A percentile compares a stretch with the other conserved stretches of the same genome.
phyloP scores from a whole-genome alignment of 1,284 basidiomycete species.

The Pseudozyma sp. region DNA sequence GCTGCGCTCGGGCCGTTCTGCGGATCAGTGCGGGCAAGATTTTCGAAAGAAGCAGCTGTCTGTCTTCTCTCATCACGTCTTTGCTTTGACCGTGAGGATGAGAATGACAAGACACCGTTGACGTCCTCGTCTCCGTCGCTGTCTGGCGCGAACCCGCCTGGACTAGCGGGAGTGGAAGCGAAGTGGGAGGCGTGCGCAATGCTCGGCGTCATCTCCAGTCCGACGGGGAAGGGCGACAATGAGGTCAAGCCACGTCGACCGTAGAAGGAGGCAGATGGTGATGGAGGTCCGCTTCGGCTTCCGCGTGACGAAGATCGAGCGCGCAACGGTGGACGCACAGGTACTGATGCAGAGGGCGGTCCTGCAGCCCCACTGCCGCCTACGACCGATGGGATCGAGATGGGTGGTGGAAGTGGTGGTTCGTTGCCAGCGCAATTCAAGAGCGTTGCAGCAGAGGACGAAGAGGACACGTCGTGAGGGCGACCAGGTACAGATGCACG shows the following conservation, averaged over 20 bases:
- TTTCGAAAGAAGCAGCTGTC: constrained; percentile 12
- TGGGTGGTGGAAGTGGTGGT: constrained; percentile 44
- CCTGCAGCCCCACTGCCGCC: constrained; percentile 4
- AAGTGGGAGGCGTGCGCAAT: constrained; percentile 21
- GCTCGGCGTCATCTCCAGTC: constrained; percentile 45
- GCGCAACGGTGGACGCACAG: background rate
- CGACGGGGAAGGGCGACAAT: constrained; percentile 39
- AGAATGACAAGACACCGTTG: constrained; percentile 34
- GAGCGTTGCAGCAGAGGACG: constrained; percentile 16
- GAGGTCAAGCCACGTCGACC: constrained; percentile 42
- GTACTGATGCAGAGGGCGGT: constrained; percentile 12
- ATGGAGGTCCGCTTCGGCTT: constrained; percentile 46
- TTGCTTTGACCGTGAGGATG: constrained; percentile 35
- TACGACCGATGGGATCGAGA: constrained; percentile 26
- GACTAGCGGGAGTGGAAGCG: constrained; percentile 32
- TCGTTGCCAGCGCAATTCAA: constrained; percentile 9
- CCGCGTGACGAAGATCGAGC: constrained; percentile 33
- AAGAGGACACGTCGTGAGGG: constrained; percentile 2
- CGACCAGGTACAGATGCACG: background rate
- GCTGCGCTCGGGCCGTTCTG: constrained; percentile 1
- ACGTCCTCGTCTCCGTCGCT: constrained; percentile 41
- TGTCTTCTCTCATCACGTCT: constrained; percentile 34
- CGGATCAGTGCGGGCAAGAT: constrained; percentile 1
- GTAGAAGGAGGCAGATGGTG: constrained; percentile 48
- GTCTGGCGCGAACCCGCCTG: constrained; percentile 32